These are phyloP conservation scores for Davidsoniella australis DNA, from an alignment of 2,329 filamentous ascomycete species.

Conservation along the genomic window DNA sequence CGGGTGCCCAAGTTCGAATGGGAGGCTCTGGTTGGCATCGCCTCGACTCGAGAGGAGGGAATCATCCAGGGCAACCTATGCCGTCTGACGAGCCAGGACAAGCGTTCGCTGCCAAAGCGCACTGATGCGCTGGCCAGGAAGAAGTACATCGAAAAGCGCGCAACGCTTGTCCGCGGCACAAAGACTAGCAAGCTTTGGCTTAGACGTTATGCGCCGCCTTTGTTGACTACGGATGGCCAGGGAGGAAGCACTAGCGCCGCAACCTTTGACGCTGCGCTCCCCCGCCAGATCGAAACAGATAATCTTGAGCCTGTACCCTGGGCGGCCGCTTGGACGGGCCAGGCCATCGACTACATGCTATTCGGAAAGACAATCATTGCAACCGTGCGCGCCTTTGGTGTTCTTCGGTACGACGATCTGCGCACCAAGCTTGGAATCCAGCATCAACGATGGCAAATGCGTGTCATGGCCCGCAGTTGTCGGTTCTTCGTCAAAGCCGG, in stretches of 20 bases:
- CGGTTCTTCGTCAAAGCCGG: slow-evolving; percentile 40
- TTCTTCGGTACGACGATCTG: slow-evolving; percentile 40
- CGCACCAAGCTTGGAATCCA: slow-evolving; percentile 39
- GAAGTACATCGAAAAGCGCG: slow-evolving; percentile 45
- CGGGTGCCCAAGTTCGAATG: slow-evolving; percentile 41
- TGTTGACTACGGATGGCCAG: slow-evolving; percentile 19
- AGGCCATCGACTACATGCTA: slow-evolving; percentile 39
- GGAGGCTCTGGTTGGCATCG: slow-evolving; percentile 40
- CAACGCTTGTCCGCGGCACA: slow-evolving; percentile 37
- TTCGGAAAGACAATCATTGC: slow-evolving; percentile 40
- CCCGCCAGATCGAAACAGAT: slow-evolving; percentile 19
- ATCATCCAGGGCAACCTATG: slow-evolving; percentile 45
- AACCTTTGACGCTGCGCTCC: slow-evolving; percentile 12
- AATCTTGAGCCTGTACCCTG: slow-evolving; percentile 39
- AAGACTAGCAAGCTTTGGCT: slow-evolving; percentile 49
- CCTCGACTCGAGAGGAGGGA: slow-evolving; percentile 33
- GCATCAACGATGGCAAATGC: slow-evolving; percentile 41
- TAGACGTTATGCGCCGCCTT: slow-evolving; percentile 33
- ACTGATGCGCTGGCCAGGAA: slow-evolving; percentile 42
- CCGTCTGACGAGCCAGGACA: slow-evolving; percentile 41
- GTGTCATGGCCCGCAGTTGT: slow-evolving; percentile 38
- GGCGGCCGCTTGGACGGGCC: slow-evolving; percentile 37
- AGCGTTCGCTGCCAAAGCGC: slow-evolving; percentile 43
- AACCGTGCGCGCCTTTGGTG: slow-evolving; percentile 38
- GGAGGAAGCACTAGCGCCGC: slow-evolving; percentile 12